Base-by-base conservation (phyloP, 1,139 yeast genomes). In the Diutina scorzettiae region DNA sequence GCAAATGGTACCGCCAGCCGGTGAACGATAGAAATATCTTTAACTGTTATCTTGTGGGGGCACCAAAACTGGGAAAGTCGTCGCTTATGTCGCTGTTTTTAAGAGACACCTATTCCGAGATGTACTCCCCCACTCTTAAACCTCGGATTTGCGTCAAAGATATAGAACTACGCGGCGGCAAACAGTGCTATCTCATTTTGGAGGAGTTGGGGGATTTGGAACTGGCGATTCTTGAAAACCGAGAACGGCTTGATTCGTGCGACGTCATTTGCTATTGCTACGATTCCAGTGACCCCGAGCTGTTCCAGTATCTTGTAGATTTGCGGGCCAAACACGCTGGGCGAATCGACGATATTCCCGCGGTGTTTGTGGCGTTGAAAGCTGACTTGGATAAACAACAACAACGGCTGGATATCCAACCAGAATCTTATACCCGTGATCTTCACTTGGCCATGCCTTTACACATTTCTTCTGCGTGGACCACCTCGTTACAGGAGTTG, bases 311-410 rank as follows among this genome's bases (percentile, higher is more conserved):
- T 55, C 63, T 89, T 44, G 81, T 83, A 24, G 82, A 83, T 24
- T 59, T 87, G 23, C 65, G 87, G 21, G 64, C 69, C 40, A 71
- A 67, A 46, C 76, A 81, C 52, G 72, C 77, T 0, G 63, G 66
- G n/a, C 42, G 51, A 14, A 62, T 89, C 33, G 80, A 78, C 51
- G 76, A 76, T 43, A 64, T 89, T 2, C 98, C 98, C 0, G 73
- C 84, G 4, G 81, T 89, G 0, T 85, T 81, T 55, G 97, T 87
- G 1, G 98, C 96, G 0, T 63, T 87, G 24, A 91, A 91, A 55
- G 97, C 98, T 0, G 98, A 91, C 58, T 66, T 87, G 39, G 98
- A 91, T 57, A 79, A 94, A 50, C 97, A 89, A 55, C 96, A 89
- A 53, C 98, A 91, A 55, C 59, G 98, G 27, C 77, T 83, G 27